Percentiles rank a stretch among this genome's conserved stretches.
phyloP scores from a whole-genome alignment of 2,329 filamentous ascomycete species.

The Aspergillus carbonarius region DNA sequence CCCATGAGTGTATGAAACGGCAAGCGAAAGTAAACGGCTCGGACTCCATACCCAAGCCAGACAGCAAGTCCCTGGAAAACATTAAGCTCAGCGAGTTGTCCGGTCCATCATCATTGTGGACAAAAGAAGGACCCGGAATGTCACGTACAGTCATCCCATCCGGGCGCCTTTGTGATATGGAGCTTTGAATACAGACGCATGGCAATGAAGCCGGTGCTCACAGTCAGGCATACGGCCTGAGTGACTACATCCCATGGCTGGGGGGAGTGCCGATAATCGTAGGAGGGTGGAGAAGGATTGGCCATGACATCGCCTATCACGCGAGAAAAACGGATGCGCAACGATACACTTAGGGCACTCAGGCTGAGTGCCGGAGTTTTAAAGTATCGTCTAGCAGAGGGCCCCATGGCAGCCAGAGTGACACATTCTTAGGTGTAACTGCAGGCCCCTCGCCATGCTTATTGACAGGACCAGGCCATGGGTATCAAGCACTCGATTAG shows the following conservation, averaged over 20 bases:
- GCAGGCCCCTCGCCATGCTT: neutral
- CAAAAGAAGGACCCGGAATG: neutral
- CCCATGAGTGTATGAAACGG: neutral
- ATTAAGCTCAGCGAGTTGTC: neutral
- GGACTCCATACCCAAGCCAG: constrained; percentile 20
- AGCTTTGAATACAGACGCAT: constrained; percentile 29
- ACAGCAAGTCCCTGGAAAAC: constrained; percentile 19
- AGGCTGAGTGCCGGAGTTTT: neutral
- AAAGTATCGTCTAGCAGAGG: neutral
- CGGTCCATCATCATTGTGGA: neutral
- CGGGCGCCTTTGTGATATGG: constrained; percentile 22
- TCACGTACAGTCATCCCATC: constrained; percentile 25
- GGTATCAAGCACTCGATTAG: neutral
- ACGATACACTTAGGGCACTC: neutral
- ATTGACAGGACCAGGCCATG: neutral
- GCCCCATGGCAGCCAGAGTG: neutral
- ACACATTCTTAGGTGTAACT: neutral
- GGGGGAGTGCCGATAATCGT: constrained; percentile 13
- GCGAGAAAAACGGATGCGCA: neutral
- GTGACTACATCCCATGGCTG: constrained; percentile 20
- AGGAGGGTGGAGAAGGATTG: neutral
- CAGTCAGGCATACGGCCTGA: constrained; percentile 17
- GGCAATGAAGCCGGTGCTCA: constrained; percentile 19
- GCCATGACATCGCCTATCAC: neutral
- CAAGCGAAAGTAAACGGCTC: neutral